These are phyloP conservation scores for Sistotremastrum suecicum DNA, from an alignment of 768 basidiomycete species.

Conservation along the genomic window DNA sequence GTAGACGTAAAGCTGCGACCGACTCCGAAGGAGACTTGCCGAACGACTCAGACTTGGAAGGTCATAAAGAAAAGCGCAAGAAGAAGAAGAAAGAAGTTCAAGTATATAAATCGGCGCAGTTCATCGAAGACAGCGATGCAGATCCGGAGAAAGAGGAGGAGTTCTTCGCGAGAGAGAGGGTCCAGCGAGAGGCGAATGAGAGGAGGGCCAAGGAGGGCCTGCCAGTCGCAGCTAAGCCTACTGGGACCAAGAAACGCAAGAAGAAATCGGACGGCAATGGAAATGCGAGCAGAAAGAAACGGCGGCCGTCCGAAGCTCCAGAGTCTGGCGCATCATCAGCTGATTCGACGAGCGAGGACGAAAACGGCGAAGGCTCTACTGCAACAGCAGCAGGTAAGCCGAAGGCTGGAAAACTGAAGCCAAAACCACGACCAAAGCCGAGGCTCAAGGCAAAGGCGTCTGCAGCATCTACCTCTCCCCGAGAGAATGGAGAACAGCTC, in stretches of 20 bases:
- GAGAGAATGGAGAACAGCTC: too few species aligned
- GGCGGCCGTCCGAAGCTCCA: conserved; percentile 14
- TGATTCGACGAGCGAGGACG: neutral
- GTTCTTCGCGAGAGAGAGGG: conserved; percentile 68
- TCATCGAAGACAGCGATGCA: conserved; percentile 84
- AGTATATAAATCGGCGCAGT: conserved; percentile 77
- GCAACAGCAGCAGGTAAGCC: neutral
- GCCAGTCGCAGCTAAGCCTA: conserved; percentile 31
- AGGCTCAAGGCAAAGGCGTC: neutral
- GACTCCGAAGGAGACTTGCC: conserved; percentile 27
- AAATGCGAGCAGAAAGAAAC: conserved; percentile 32
- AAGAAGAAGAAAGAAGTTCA: conserved; percentile 51
- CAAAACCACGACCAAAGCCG: conserved; percentile 1
- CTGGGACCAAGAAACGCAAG: conserved; percentile 46
- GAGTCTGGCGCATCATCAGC: neutral
- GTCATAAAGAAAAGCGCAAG: conserved; percentile 23
- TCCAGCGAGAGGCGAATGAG: conserved; percentile 35
- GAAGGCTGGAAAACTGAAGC: neutral
- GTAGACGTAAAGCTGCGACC: conserved; percentile 36
- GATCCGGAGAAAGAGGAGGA: conserved; percentile 69
- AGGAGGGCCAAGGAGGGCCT: conserved; percentile 27
- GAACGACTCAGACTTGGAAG: conserved; percentile 18
- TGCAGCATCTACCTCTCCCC: neutral
- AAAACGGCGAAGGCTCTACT: neutral
- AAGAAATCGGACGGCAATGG: conserved; percentile 29